These are phyloP conservation scores for Beta vulgaris DNA, from an alignment of 148 eudicot species.

Conservation along the genomic window DNA sequence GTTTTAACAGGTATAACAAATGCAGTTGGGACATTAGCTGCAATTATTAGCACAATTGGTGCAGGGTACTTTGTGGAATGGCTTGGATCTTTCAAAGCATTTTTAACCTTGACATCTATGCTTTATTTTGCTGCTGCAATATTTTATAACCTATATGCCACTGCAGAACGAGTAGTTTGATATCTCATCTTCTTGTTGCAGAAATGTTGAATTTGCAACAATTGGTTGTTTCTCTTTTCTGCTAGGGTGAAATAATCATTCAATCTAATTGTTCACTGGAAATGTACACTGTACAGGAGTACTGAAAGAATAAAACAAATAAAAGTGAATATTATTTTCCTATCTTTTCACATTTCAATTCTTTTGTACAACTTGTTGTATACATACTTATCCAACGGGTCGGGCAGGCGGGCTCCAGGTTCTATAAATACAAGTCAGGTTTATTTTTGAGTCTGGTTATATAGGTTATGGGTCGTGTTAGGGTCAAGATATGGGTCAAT, in stretches of 20 bases:
- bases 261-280: neutral
- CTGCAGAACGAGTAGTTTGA: constrained; percentile 70
- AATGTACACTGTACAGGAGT: neutral
- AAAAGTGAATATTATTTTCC: no score
- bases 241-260: neutral
- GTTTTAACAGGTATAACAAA: constrained; percentile 73
- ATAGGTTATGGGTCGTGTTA: no score
- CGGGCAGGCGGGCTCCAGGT: no score
- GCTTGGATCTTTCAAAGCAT: constrained; percentile 95
- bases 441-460: no score
- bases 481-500: no score
- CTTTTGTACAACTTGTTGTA: no score
- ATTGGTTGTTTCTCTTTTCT: neutral
- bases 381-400: no score
- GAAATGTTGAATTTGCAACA: neutral
- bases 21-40: constrained; percentile 86
- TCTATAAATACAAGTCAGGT: no score
- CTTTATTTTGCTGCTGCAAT: constrained; percentile 73
- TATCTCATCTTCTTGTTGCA: neutral
- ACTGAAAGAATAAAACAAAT: no score
- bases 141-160: constrained; percentile 79
- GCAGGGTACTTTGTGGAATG: constrained; percentile 88
- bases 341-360: no score
- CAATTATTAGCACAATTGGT: constrained; percentile 85
- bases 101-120: constrained; percentile 67